Conservation (phyloP, 2,329 filamentous ascomycete species). For the Fusarium subtropicale region DNA sequence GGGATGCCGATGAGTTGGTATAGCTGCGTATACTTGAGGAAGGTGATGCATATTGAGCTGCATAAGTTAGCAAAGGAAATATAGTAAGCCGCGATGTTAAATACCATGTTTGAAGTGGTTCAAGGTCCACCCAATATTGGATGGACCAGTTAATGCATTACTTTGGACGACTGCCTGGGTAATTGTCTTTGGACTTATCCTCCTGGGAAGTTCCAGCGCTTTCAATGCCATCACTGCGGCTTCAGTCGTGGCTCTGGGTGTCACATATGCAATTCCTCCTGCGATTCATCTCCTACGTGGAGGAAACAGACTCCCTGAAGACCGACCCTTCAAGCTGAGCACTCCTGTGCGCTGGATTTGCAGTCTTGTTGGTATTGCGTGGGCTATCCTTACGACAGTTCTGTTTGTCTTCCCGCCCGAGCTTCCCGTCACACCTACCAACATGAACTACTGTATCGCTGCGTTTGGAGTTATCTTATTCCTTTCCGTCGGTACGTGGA, state of each 20-base stretch:
- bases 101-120: not conserved
- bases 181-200: conserved; percentile 76
- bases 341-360: conserved; percentile 53
- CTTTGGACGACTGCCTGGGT: conserved; percentile 70
- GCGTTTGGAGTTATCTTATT: conserved; percentile 61
- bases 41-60: not conserved
- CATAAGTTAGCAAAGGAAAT: not conserved
- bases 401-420: conserved; percentile 80
- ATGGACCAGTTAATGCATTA: conserved; percentile 75
- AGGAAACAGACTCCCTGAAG: conserved; percentile 71
- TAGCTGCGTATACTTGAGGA: not conserved
- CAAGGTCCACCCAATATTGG: conserved; percentile 68
- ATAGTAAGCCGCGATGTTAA: accelerated
- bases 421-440: conserved; percentile 70
- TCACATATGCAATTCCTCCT: conserved; percentile 82
- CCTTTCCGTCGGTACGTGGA: conserved; percentile 58
- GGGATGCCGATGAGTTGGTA: not conserved
- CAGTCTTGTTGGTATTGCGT: conserved; percentile 66
- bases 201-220: conserved; percentile 73
- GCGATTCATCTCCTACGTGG: conserved; percentile 75
- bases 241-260: conserved; percentile 76
- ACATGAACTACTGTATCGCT: conserved; percentile 72
- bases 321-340: conserved; percentile 53
- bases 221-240: conserved; percentile 80
- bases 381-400: conserved; percentile 77